Base-by-base conservation (phyloP, 371 early-diverging fungal genomes). In the Mortierella sp. region DNA sequence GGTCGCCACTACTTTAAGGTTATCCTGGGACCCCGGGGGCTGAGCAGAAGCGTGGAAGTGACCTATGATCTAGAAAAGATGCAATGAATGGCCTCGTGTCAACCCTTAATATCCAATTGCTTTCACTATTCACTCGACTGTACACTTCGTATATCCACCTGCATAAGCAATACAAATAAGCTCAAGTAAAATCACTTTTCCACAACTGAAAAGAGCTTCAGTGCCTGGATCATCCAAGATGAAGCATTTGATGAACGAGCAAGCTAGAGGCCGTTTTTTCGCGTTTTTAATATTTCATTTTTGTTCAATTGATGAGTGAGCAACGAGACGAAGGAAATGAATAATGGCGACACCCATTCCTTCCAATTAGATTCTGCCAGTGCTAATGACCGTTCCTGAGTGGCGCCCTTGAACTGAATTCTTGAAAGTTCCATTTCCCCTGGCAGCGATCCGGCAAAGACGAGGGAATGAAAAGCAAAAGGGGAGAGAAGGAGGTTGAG, bases 21-120 rank as follows among this genome's bases (percentile, higher is more conserved):
- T 68, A 24, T 21, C 38, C 38, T 42, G 68, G 68, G 68, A 24
- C 44, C 68, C 44, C 19, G 68, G 68, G 19, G 68, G 68, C 68
- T 68, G 34, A 63, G 38, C 21, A 9, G 34, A 63, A 24, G 21
- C 21, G 9, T 5, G 31, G 3, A 2, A 19, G 42, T 24, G 38
- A 60, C 16, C 19, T 6, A 19, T 7, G 7, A 1, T 9, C 68
- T 68, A 10, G 8, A 28, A 19, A 19, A 0, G 11, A 21, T 8
- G 38, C 42, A 9, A 24, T 55, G 55, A 55, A n/a, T 5, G 21
- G 3, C 24, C 42, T 24, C 68, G 44, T 34, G 50, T 50, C 50
- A 38, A 5, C 42, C 42, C 42, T 1, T 38, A 38, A 2, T 50
- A 13, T 50, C 14, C 3, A 14, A 2, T 16, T 50, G 14, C 11